phyloP scores from a whole-genome alignment of 139 green algal genomes.

The Desmodesmus armatus region DNA sequence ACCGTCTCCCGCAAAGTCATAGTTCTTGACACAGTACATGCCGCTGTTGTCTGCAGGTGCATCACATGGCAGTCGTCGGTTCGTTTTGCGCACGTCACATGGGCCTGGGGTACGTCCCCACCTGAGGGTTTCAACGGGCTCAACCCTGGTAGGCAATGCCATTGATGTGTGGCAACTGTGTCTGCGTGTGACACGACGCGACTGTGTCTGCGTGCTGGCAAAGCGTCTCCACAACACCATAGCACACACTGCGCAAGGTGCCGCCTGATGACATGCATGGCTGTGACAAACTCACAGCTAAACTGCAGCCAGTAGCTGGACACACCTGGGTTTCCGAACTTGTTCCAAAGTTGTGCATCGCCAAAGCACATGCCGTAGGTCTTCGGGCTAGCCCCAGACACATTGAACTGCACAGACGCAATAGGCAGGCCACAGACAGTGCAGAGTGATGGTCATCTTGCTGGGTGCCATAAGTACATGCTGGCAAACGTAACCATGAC shows the following conservation, averaged over 20 bases:
- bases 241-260: neutral
- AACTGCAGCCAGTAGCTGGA: no score
- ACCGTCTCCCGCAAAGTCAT: constrained; percentile 46
- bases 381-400: neutral
- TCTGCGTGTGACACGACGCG: no score
- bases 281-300: no score
- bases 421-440: no score
- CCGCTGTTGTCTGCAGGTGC: constrained; percentile 8
- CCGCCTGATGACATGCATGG: no score
- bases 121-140: neutral
- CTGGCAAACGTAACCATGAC: no score
- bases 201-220: neutral
- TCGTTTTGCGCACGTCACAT: neutral
- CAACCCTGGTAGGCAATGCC: neutral
- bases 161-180: no score
- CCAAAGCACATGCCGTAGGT: constrained; percentile 26
- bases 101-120: neutral
- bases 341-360: constrained; percentile 15
- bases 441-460: no score
- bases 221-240: neutral
- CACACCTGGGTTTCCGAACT: constrained; percentile 34
- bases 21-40: constrained; percentile 44
- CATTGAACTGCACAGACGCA: constrained; percentile 24
- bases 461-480: no score
- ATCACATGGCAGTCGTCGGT: neutral